Percentiles rank a stretch among this genome's conserved stretches.
Conservation (phyloP, 2,329 filamentous ascomycete species). For the Kalaharituber pfeilii region DNA sequence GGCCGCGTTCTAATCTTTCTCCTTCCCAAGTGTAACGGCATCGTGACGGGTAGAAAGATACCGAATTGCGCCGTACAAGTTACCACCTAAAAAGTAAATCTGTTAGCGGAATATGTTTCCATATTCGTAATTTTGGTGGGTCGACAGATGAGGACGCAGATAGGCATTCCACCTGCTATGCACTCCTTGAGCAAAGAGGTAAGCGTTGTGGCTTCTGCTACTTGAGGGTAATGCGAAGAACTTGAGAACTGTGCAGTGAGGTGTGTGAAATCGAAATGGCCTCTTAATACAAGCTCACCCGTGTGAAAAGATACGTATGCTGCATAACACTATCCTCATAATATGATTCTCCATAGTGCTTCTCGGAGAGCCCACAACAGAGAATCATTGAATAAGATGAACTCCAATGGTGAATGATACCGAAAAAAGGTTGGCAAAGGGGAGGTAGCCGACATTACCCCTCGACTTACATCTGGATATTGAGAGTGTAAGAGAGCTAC, state of each 20-base stretch:
- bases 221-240: too few species aligned
- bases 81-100: too few species aligned
- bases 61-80: slow-evolving; percentile 50
- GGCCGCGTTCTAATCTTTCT: slow-evolving; percentile 19
- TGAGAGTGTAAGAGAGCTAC: slow-evolving; percentile 42
- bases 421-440: slow-evolving; percentile 51
- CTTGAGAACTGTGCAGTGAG: not conserved
- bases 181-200: too few species aligned
- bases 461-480: slow-evolving; percentile 72
- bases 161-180: too few species aligned
- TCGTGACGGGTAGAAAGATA: slow-evolving; percentile 53
- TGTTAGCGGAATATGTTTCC: too few species aligned
- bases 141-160: too few species aligned
- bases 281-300: not conserved
- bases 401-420: slow-evolving; percentile 30
- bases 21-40: slow-evolving; percentile 42
- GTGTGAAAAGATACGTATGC: slow-evolving; percentile 51
- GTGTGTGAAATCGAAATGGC: too few species aligned
- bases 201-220: too few species aligned
- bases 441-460: slow-evolving; percentile 62
- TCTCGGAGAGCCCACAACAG: slow-evolving; percentile 56
- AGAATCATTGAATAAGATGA: slow-evolving; percentile 49
- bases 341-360: slow-evolving; percentile 48
- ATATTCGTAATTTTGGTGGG: too few species aligned
- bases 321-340: slow-evolving; percentile 43